Base-by-base conservation (phyloP, 352 stramenopile genomes). In the Pythium folliculosum region DNA sequence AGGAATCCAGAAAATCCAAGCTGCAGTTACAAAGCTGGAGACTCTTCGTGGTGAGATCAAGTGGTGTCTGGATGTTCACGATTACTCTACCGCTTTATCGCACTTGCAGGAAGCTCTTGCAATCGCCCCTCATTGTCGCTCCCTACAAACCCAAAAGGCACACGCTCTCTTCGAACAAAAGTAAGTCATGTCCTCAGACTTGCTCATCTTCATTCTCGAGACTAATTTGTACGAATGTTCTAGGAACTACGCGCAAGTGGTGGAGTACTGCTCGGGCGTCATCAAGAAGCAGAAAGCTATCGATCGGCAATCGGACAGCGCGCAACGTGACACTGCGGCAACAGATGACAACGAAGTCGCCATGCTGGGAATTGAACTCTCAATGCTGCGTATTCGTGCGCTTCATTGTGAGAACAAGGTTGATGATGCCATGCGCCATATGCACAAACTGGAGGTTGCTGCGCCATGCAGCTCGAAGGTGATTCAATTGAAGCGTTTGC, bases 361-460 rank as follows among this genome's bases (percentile, higher is more conserved):
- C 2, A 52, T 84, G 19, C 38, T 94, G 0, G 88, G 86, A 3
- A 78, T 93, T 27, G 88, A 95, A 23, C 56, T 94, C 32, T 82
- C 70, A 5, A 45, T 76, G 54, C 57, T 76, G n/a, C 47, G 65
- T 13, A 72, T 76, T 61, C 54, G 61, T 10, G 69, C 81, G n/a
- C 63, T 92, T n/a, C 85, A 93, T 54, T 92, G 92, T 51, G 76
- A 87, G 30, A 85, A 89, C 63, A 86, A 90, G 63, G 62, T 79
- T 0, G 84, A 92, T 0, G 78, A 90, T 10, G 85, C 86, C 2
- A 76, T 84, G 58, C 56, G 52, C 35, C 53, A 90, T 50, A 66
- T 96, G 35, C 69, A 73, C 1, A 79, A 83, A 14, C 65, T 94
- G 3, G 86, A 93, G 67, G 14, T 67, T 25, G 82, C 80, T 2